Evolutionary conservation across 306 rosid species (phyloP).

Genomic region (Lathyrus aphaca): DNA sequence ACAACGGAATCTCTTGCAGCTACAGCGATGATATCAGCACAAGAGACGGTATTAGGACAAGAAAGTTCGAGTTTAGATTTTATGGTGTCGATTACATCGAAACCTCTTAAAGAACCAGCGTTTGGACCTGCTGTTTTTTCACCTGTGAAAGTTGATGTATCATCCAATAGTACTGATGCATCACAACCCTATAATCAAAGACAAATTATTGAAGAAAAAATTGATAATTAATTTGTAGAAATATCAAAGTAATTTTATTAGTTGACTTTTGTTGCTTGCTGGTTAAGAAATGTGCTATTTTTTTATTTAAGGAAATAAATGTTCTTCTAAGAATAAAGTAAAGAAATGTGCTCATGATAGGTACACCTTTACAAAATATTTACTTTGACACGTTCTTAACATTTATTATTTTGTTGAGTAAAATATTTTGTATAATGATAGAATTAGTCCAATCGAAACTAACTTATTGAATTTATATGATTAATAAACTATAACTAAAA

Average conservation of each 20-base stretch:
- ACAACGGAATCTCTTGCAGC: conserved; percentile 71
- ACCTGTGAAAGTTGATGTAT: conserved; percentile 58
- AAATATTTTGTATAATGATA: no score
- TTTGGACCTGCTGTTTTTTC: conserved; percentile 61
- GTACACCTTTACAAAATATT: neutral
- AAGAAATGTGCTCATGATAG: neutral
- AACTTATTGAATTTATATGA: no score
- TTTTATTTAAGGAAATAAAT: neutral
- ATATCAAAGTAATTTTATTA: neutral
- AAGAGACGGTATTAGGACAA: conserved; percentile 55
- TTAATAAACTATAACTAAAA: no score
- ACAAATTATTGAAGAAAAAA: neutral
- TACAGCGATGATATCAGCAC: conserved; percentile 59
- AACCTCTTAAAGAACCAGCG: conserved; percentile 59
- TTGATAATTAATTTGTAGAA: neutral
- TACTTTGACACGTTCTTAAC: neutral
- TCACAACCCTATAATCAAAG: conserved; percentile 59
- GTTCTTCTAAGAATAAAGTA: neutral
- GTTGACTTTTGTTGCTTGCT: neutral
- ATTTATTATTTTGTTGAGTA: no score
- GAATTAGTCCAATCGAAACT: no score
- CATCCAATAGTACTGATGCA: conserved; percentile 59
- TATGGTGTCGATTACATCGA: conserved; percentile 52
- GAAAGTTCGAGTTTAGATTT: conserved; percentile 47
- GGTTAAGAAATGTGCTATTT: neutral